Base-by-base conservation (phyloP, 2,329 filamentous ascomycete genomes). In the Colletotrichum musae region DNA sequence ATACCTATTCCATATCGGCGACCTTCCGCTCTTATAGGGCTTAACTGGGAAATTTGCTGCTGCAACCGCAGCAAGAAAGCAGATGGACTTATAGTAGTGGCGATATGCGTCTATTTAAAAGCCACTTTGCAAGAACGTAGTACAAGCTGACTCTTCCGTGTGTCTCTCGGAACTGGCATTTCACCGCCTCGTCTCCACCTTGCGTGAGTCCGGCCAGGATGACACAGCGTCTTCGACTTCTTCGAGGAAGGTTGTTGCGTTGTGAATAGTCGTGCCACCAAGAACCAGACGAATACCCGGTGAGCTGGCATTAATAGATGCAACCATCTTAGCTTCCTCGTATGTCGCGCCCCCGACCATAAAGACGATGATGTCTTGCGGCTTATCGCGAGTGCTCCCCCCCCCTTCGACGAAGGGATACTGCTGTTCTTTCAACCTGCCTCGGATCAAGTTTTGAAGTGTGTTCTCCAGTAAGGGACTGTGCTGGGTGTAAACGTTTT, bases 401-500 rank as follows among this genome's bases (percentile, higher is more conserved):
- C 93, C 92, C 6, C 94, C 94, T 74, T 98, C 96, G 5, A 98
- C 89, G 77, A 98, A 99, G 0, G 96, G 97, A 77, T 97, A 98
- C 71, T 96, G 90, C 72, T 94, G 89, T 75, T 97, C 94, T 75
- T 91, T 92, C 68, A 99, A 82, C 36, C 93, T 90, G 0, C 96
- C 97, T 78, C 97, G 98, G 83, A 98, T 95, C 59, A 99, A 85
- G 74, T 95, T 95, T 77, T 98, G 95, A 18, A 99, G 83, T 0
- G 94, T 98, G 26, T 89, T 88, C 79, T 98, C 95, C 16, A 99
- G 81, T 24, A 94, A 87, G 0, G 97, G 94, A 6, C 94, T 97
- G 80, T 99, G 96, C 79, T 99, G 97, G 0, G 96, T 99, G 79
- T 99, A 99, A 32, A 99, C 96, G 75, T 99, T 99, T 79, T 99